Percentiles rank a stretch among this genome's conserved stretches.
Evolutionary conservation across 768 basidiomycete species (phyloP).

Genomic region (Pleurotus sapidus): DNA sequence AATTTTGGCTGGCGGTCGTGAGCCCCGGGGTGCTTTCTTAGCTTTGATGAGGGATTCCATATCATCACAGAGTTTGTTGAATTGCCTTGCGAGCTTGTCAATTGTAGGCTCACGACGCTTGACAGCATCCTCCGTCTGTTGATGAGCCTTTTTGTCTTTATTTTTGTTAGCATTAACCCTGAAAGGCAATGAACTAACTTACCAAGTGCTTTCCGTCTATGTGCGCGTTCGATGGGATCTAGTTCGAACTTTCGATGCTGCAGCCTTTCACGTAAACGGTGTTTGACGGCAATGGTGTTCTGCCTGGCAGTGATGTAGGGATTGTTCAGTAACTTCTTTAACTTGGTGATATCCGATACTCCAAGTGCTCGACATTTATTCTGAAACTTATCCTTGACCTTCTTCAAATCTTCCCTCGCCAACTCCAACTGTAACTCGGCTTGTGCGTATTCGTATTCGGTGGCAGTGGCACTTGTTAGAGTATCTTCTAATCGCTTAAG

Average conservation of each 20-base stretch:
- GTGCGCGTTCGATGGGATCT: too few relatives aligned
- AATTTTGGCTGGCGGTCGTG: slow-evolving; percentile 16
- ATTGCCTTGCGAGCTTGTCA: slow-evolving; percentile 10
- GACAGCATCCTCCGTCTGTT: slow-evolving; percentile 13
- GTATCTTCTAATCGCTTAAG: neutral
- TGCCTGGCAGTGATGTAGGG: too few relatives aligned
- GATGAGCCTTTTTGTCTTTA: slow-evolving; percentile 10
- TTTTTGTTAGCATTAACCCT: too few relatives aligned
- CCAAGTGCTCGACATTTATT: neutral
- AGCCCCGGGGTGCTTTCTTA: slow-evolving; percentile 13
- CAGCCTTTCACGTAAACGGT: too few relatives aligned
- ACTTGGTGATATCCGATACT: neutral
- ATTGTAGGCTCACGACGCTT: slow-evolving; percentile 16
- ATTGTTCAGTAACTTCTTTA: neutral
- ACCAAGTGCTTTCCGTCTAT: too few relatives aligned
- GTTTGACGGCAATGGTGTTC: too few relatives aligned
- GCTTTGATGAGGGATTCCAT: slow-evolving; percentile 15
- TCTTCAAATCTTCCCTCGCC: neutral
- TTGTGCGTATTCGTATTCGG: neutral
- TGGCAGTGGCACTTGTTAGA: neutral
- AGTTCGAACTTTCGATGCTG: too few relatives aligned
- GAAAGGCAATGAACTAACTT: too few relatives aligned
- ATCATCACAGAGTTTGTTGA: slow-evolving; percentile 19
- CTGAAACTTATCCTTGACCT: neutral
- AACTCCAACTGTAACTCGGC: neutral